Evolutionary conservation across 495 filamentous ascomycete genomes (phyloP), one percentile per base, ranked within the genome.

Genomic region (Cairneyella variabilis): DNA sequence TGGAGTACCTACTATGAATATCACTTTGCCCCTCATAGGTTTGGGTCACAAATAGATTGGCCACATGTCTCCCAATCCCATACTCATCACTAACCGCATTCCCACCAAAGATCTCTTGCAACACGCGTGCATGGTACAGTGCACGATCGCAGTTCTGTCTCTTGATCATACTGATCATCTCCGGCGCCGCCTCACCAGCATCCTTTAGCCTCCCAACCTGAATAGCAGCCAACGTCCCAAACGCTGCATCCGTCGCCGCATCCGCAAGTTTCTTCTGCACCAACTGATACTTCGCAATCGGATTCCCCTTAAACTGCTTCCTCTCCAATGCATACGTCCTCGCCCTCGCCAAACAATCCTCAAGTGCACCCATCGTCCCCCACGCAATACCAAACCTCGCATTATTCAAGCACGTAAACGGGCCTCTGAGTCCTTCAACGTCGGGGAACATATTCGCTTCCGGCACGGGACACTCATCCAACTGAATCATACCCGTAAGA

Each of bases 141-240:
- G 93, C 91, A 32, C 86, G 78, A 68, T 98, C 93, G 72, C 95
- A 97, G 68, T 98, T 98, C 74, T 97, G 91, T 57, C 93, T 78
- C 76, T 98, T 98, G 63, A 97, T 84, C 90, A 98, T 95, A 36
- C 86, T 91, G 62, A 98, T 95, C 95, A 97, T 97, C 71, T 98
- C 95, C 8, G 93, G 92, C 2, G 88, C 83, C 21, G 79, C 78
- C 69, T 89, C 86, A 14, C 91, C 91, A 63, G 88, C 80, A 64
- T 97, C 93, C 76, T 96, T 97, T 14, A 98, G 78, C 55, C 95
- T 73, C 36, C 92, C 93, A 38, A 97, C 91, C 68, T 98, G 93
- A 34, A 85, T 80, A 0, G 89, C 84, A 3, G 92, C 93, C 39
- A 95, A 66, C 9, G 87, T 86, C 3, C 93, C 93, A 65, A 88